phyloP scores from a whole-genome alignment of 768 basidiomycete species.

The Cantharellus anzutake region DNA sequence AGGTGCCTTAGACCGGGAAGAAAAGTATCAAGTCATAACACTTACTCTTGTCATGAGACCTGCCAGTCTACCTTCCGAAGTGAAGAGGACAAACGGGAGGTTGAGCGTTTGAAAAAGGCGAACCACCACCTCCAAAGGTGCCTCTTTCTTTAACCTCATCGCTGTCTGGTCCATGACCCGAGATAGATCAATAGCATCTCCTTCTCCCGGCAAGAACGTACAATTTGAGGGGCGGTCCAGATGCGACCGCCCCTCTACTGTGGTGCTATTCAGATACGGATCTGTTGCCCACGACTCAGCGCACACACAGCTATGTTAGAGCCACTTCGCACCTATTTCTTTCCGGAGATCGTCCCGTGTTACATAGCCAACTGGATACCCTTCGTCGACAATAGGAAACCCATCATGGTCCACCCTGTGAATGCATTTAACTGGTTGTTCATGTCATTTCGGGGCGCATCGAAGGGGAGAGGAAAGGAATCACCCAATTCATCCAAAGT shows the following conservation, averaged over 20 bases:
- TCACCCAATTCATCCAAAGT: slow-evolving; percentile 32
- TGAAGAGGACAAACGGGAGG: slow-evolving; percentile 47
- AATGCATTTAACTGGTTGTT: slow-evolving; percentile 12
- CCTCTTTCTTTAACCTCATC: slow-evolving; percentile 45
- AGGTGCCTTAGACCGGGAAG: neutral
- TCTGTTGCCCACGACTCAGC: slow-evolving; percentile 13
- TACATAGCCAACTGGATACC: slow-evolving; percentile 37
- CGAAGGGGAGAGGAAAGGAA: neutral
- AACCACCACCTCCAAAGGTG: slow-evolving; percentile 51
- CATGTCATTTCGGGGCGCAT: neutral
- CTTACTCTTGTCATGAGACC: slow-evolving; percentile 39
- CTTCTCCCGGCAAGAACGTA: slow-evolving; percentile 7
- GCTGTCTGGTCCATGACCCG: slow-evolving; percentile 26
- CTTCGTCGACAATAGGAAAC: slow-evolving; percentile 39
- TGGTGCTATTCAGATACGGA: neutral
- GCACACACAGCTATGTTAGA: neutral
- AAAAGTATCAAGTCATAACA: neutral
- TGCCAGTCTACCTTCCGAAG: slow-evolving; percentile 34
- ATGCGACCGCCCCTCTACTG: slow-evolving; percentile 7
- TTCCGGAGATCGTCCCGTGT: slow-evolving; percentile 33
- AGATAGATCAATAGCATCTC: slow-evolving; percentile 13
- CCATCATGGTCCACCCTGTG: slow-evolving; percentile 32
- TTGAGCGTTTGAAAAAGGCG: slow-evolving; percentile 65
- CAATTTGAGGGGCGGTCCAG: slow-evolving; percentile 10
- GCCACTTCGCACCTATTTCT: slow-evolving; percentile 17